These are phyloP conservation scores for Starmerella khaoyaiensis DNA, from an alignment of 805 yeast genomes.

Conservation along the genomic window DNA sequence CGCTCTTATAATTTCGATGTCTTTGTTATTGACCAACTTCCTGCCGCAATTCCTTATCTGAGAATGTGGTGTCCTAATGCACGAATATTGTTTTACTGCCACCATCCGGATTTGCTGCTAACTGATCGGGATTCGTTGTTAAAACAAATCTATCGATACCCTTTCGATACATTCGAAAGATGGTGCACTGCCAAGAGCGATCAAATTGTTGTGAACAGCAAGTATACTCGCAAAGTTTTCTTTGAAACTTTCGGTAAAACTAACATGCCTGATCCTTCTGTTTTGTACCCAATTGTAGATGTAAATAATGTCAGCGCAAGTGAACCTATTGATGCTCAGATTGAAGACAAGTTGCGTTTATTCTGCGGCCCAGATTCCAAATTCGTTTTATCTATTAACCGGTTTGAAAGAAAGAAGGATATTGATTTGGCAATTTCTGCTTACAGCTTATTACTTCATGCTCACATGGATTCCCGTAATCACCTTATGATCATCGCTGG, in stretches of 20 bases:
- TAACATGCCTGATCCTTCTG: conserved; percentile 33
- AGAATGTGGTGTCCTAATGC: conserved; percentile 28
- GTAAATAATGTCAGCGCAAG: conserved; percentile 18
- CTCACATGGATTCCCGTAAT: conserved; percentile 27
- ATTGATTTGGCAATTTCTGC: conserved; percentile 64
- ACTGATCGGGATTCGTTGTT: conserved; percentile 44
- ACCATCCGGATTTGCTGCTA: conserved; percentile 81
- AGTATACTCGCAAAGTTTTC: conserved; percentile 64
- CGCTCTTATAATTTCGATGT: conserved; percentile 42
- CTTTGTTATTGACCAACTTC: conserved; percentile 75
- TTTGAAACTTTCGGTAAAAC: conserved; percentile 42
- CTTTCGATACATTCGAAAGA: conserved; percentile 78
- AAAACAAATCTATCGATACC: conserved; percentile 56
- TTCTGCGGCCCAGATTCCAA: conserved; percentile 10
- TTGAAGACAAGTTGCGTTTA: conserved; percentile 8
- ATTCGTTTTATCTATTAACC: conserved; percentile 58
- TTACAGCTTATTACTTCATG: conserved; percentile 36
- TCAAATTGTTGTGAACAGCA: conserved; percentile 71
- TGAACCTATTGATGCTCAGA: neutral
- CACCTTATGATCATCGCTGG: conserved; percentile 63
- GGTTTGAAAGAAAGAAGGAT: conserved; percentile 81
- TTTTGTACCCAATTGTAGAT: conserved; percentile 72
- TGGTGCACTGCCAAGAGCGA: conserved; percentile 68
- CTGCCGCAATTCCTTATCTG: conserved; percentile 69
- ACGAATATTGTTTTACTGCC: conserved; percentile 76